Evolutionary conservation across 2,329 filamentous ascomycete species (phyloP), one percentile per base, ranked within the genome.

Genomic region (Sphaerulina populicola): DNA sequence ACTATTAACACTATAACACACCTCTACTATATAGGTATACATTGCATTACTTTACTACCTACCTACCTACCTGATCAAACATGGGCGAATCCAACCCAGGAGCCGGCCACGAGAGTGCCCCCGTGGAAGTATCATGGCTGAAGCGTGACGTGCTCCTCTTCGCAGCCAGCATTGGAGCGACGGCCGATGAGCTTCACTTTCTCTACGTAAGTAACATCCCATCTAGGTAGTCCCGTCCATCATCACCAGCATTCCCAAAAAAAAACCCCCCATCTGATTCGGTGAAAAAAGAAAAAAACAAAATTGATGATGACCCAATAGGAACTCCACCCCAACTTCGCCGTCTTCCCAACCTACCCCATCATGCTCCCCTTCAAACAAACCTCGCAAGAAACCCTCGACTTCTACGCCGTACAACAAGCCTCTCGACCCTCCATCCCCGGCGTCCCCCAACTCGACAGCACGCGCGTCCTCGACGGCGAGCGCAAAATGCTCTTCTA

Each of bases 261-360:
- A n/a, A n/a, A n/a, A n/a, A n/a, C n/a, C n/a, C n/a, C n/a, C n/a
- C n/a, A n/a, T n/a, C n/a, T n/a, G n/a, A n/a, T n/a, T n/a, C n/a
- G n/a, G n/a, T n/a, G n/a, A n/a, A n/a, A n/a, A n/a, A 23, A 23
- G 21, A 23, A 23, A 23, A 23, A 3, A 3, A 23, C 21, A 6
- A 23, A 23, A 23, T 23, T 23, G 6, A 23, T 6, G 3, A 23
- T 23, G 21, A 23, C 9, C 9, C 4, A 4, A 3, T 33, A 33
- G 46, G 90, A 96, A 72, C 79, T 94, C 47, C 84, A 95, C 68
- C 88, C 89, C 41, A 78, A 86, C 52, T 96, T 96, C 68, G 72
- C 84, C 55, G 85, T 87, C 62, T 96, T 96, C 70, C 90, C 90
- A 14, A 94, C 89, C 39, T 94, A 94, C 69, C 81, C 88, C 15